Conservation (phyloP, 2,329 filamentous ascomycete genomes). For the Stachybotrys chartarum region DNA sequence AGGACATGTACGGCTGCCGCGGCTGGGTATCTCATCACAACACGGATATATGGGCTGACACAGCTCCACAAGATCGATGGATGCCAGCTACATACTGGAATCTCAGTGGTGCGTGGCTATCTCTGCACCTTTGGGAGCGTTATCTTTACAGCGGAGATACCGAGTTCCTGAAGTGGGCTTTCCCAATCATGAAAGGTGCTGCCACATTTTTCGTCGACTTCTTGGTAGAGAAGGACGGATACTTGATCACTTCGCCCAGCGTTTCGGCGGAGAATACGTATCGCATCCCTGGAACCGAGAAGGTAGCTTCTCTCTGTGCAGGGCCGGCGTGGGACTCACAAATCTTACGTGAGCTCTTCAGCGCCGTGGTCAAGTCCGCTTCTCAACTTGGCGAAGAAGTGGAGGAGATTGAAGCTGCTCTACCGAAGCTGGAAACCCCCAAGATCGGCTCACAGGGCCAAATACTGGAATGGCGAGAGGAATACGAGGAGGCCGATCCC, state of each 20-base stretch:
- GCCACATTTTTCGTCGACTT: constrained; percentile 31
- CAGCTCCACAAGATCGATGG: constrained; percentile 26
- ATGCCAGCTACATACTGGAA: constrained; percentile 19
- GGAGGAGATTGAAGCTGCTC: background rate
- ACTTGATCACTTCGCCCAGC: constrained; percentile 16
- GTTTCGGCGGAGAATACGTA: constrained; percentile 16
- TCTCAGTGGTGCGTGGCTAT: constrained; percentile 15
- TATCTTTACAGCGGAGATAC: constrained; percentile 13
- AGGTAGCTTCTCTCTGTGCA: constrained; percentile 13
- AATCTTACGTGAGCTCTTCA: constrained; percentile 7
- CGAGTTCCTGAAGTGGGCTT: constrained; percentile 9
- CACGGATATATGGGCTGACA: constrained; percentile 30
- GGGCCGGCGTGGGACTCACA: constrained; percentile 13
- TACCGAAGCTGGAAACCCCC: constrained; percentile 9
- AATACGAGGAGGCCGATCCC: constrained; percentile 33
- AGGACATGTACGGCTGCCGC: constrained; percentile 26
- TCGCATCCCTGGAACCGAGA: constrained; percentile 6
- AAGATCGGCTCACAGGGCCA: constrained; percentile 17
- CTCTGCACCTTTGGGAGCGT: constrained; percentile 14
- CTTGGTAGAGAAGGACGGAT: constrained; percentile 20
- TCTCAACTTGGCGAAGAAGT: constrained; percentile 3
- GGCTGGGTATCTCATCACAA: constrained; percentile 31
- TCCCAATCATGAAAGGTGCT: constrained; percentile 24
- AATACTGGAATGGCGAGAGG: constrained; percentile 32
- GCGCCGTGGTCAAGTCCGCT: constrained; percentile 1